Evolutionary conservation across 1,284 basidiomycete species (phyloP).

Genomic region (Ganoderma resinaceum): DNA sequence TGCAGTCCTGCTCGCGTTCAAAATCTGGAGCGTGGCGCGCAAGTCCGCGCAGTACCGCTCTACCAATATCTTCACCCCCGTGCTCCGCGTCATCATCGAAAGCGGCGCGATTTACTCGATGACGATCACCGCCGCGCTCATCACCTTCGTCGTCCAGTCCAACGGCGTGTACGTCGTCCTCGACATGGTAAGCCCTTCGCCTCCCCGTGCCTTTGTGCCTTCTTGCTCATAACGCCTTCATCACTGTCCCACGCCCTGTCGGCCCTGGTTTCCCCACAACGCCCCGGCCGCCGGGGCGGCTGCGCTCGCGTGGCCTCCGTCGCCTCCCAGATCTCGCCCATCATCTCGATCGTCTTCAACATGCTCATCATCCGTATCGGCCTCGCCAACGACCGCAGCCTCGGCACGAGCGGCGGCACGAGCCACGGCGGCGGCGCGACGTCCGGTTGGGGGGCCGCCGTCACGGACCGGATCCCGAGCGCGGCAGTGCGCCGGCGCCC

Average conservation of each 20-base stretch:
- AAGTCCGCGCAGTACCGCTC: slow-evolving; percentile 30
- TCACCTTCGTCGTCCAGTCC: slow-evolving; percentile 40
- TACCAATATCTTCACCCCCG: slow-evolving; percentile 33
- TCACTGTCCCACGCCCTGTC: background rate
- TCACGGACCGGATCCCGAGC: slow-evolving; percentile 16
- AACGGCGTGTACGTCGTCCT: slow-evolving; percentile 44
- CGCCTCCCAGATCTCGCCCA: slow-evolving; percentile 33
- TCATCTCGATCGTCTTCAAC: slow-evolving; percentile 42
- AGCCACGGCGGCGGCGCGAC: background rate
- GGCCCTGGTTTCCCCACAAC: background rate
- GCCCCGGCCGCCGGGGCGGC: background rate
- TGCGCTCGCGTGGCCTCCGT: background rate
- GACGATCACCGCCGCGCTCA: slow-evolving; percentile 41
- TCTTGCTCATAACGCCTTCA: background rate
- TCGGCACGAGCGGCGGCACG: slow-evolving; percentile 1
- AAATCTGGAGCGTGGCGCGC: slow-evolving; percentile 38
- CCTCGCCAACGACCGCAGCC: slow-evolving; percentile 28
- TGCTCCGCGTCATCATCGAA: slow-evolving; percentile 43
- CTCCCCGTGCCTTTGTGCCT: background rate
- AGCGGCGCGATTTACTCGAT: slow-evolving; percentile 43
- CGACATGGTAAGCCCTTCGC: slow-evolving; percentile 39
- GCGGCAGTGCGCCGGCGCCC: slow-evolving; percentile 15
- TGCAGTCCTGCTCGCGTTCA: slow-evolving; percentile 36
- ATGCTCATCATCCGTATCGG: slow-evolving; percentile 39
- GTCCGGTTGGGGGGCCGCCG: background rate